Percentiles rank a stretch among this genome's conserved stretches.
Conservation (phyloP, 1,139 yeast species). For the Lodderomyces metapsilosis region DNA sequence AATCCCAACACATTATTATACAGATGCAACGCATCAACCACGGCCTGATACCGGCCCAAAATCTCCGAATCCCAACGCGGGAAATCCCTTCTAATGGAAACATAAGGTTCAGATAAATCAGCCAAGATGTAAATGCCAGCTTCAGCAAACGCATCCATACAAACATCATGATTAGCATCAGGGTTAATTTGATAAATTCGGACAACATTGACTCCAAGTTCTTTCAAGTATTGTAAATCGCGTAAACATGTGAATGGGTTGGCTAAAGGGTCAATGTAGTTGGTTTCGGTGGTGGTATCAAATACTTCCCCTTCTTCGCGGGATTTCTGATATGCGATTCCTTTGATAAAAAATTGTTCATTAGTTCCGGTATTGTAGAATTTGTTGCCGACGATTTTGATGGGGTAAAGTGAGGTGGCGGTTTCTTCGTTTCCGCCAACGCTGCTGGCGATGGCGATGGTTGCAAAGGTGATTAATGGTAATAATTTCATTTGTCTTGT, state of each 20-base stretch:
- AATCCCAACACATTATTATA: conserved; percentile 55
- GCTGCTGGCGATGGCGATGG: not conserved
- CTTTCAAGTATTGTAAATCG: conserved; percentile 47
- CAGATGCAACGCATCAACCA: conserved; percentile 48
- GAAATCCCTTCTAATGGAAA: conserved; percentile 46
- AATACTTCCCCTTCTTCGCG: conserved; percentile 30
- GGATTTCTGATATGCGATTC: conserved; percentile 58
- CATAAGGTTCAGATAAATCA: conserved; percentile 55
- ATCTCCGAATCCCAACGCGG: conserved; percentile 49
- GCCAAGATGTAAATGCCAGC: conserved; percentile 57
- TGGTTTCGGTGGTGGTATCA: conserved; percentile 22
- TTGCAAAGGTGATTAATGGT: not conserved
- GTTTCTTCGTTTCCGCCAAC: not conserved
- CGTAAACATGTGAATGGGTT: conserved; percentile 46
- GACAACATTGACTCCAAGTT: conserved; percentile 51
- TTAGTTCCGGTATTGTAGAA: conserved; percentile 41
- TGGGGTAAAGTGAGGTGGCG: conserved; percentile 3
- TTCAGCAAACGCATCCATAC: conserved; percentile 52
- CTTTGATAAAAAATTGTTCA: conserved; percentile 54
- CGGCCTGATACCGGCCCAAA: conserved; percentile 40
- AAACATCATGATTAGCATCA: conserved; percentile 46
- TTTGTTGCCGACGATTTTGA: conserved; percentile 40
- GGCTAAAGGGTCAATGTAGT: conserved; percentile 55
- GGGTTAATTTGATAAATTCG: conserved; percentile 59
- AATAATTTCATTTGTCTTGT: not conserved